A percentile compares a stretch with the other conserved stretches of the same genome.
phyloP scores from a whole-genome alignment of 225 moss, liverwort and hornwort genomes.

The Straminergon stramineum region DNA sequence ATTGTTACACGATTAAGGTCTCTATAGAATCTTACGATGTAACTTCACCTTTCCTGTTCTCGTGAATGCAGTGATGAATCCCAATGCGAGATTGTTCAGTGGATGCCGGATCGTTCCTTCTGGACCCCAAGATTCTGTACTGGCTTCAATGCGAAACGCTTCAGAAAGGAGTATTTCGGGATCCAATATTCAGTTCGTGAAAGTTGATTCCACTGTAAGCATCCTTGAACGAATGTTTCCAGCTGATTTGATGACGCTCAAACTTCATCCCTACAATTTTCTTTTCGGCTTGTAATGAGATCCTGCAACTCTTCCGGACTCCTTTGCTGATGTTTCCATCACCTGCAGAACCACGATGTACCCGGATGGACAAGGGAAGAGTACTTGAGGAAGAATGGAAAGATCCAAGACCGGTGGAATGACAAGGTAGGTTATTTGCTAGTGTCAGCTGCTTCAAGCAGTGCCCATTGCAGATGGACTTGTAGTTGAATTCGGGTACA shows the following conservation, averaged over 20 bases:
- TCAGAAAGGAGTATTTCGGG: neutral
- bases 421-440: neutral
- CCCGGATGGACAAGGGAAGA: conserved; percentile 15
- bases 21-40: neutral
- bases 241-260: neutral
- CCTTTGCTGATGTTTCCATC: neutral
- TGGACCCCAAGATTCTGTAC: neutral
- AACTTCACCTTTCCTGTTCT: neutral
- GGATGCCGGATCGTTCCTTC: neutral
- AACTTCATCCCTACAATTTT: neutral
- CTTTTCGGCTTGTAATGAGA: neutral
- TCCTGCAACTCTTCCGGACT: neutral
- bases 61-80: neutral
- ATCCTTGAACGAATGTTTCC: neutral
- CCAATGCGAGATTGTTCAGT: neutral
- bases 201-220: conserved; percentile 8
- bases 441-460: neutral
- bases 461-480: neutral
- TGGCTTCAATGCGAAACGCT: neutral
- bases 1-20: neutral
- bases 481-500: neutral
- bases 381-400: conserved; percentile 16
- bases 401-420: neutral
- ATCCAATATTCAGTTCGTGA: neutral
- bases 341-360: conserved; percentile 9